Base-by-base conservation (phyloP, 164 flowering plant genomes). In the Liriodendron chinense region DNA sequence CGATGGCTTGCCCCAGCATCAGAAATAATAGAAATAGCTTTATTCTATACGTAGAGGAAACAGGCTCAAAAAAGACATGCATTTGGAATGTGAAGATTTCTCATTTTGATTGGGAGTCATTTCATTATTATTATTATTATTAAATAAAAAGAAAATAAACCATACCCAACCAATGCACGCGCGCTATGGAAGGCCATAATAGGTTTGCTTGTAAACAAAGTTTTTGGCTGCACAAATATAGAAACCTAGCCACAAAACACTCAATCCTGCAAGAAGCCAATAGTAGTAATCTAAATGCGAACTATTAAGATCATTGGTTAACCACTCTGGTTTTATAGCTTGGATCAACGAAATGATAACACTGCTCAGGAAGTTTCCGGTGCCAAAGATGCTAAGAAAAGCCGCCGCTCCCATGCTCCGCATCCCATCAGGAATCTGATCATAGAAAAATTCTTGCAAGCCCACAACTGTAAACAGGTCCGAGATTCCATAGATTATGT, bases 211-310 rank as follows among this genome's bases (percentile, higher is more conserved):
- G 61, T 71, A 71, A 53, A 53, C 63, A 71, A 43, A 71, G 25
- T 16, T 1, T 49, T 25, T 48, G 50, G 73, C 61, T n/a, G 50
- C 5, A 16, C 14, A 49, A 12, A 71, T 16, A 49, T 43, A 71
- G 26, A 71, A 22, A 24, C 61, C 10, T 25, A 71, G 12, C 18
- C 18, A 48, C n/a, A 71, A 18, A 48, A 7, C 6, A 18, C 77
- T 65, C 20, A 74, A 65, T n/a, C 10, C 16, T 9, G 66, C 72
- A 20, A 75, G 63, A 28, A 75, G 25, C 77, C 71, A 75, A 1
- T 75, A 75, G 34, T 48, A 75, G 71, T 75, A 69, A 75, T 69
- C 77, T 18, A 75, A 34, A 22, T 69, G 76, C 12, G 70, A 76
- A 6, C 49, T 65, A n/a, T 78, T 78, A 13, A 74, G 69, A 71